Evolutionary conservation across 139 green algal species (phyloP), one percentile per base, ranked within the genome.

Genomic region (Chlamydomonas urium): DNA sequence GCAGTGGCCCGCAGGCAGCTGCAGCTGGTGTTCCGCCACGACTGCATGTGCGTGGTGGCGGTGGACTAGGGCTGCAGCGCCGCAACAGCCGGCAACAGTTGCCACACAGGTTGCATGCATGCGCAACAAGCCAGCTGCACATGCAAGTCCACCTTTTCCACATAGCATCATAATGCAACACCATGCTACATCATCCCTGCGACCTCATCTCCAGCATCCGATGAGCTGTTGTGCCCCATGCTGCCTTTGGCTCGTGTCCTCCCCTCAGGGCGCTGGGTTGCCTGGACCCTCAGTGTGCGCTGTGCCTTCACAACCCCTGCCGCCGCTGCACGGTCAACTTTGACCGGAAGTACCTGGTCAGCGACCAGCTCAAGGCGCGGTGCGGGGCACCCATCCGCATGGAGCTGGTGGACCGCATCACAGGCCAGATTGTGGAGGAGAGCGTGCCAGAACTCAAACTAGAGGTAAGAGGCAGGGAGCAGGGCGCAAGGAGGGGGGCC

Each of bases 11-110:
- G 76, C 42, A 78, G 84, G 34, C 82, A 95, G 38, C 79, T 96
- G 34, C 91, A 97, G 75, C 79, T 97, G 8, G 91, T 97, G 0
- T 97, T 96, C 66, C 78, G 91, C 0, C 91, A 97, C 69, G 91
- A 97, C 70, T 97, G 91, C 79, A 57, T 92, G 89, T 94, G 53
- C 83, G 90, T n/a, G n/a, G n/a, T n/a, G n/a, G n/a, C n/a, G n/a
- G n/a, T n/a, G n/a, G n/a, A n/a, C n/a, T n/a, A n/a, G n/a, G n/a
- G n/a, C n/a, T n/a, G n/a, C n/a, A n/a, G n/a, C n/a, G n/a, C n/a
- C n/a, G n/a, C n/a, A n/a, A n/a, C n/a, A n/a, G n/a, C n/a, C n/a
- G n/a, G n/a, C n/a, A n/a, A n/a, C n/a, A n/a, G n/a, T n/a, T n/a
- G n/a, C n/a, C n/a, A n/a, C n/a, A n/a, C n/a, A n/a, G n/a, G n/a